phyloP scores from a whole-genome alignment of 2,329 filamentous ascomycete species.

The Zymoseptoria crescenta region DNA sequence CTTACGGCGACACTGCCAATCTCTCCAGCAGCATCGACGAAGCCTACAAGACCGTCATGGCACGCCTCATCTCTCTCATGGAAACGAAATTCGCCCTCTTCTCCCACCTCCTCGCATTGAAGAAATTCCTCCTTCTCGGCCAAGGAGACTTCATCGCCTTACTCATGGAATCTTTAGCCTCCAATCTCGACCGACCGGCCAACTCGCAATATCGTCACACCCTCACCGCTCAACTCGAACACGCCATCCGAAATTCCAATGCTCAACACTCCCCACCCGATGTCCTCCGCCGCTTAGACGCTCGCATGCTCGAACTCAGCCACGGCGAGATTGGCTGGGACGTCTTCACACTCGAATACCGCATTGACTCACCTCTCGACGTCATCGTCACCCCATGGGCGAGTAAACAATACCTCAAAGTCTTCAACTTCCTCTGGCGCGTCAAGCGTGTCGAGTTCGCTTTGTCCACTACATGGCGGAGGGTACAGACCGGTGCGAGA shows the following conservation, averaged over 20 bases:
- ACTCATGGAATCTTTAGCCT: slow-evolving; percentile 90
- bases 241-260: slow-evolving; percentile 93
- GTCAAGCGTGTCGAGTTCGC: slow-evolving; percentile 97
- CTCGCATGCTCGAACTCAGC: slow-evolving; percentile 94
- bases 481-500: slow-evolving; percentile 88
- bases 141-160: slow-evolving; percentile 96
- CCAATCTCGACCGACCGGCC: slow-evolving; percentile 89
- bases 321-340: slow-evolving; percentile 99
- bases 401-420: slow-evolving; percentile 91
- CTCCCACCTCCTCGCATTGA: slow-evolving; percentile 82
- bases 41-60: slow-evolving; percentile 97
- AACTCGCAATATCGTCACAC: slow-evolving; percentile 95
- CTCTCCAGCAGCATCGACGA: slow-evolving; percentile 91
- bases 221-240: slow-evolving; percentile 92
- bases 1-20: slow-evolving; percentile 86
- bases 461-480: slow-evolving; percentile 81
- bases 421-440: slow-evolving; percentile 98
- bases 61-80: slow-evolving; percentile 87
- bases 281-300: slow-evolving; percentile 82
- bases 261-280: slow-evolving; percentile 92
- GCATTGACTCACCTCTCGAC: slow-evolving; percentile 91
- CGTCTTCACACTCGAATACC: slow-evolving; percentile 97
- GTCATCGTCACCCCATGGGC: slow-evolving; percentile 96
- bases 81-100: slow-evolving; percentile 90
- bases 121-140: slow-evolving; percentile 88